phyloP scores from a whole-genome alignment of 148 eudicot genomes.

The Salicornia ramosissima region DNA sequence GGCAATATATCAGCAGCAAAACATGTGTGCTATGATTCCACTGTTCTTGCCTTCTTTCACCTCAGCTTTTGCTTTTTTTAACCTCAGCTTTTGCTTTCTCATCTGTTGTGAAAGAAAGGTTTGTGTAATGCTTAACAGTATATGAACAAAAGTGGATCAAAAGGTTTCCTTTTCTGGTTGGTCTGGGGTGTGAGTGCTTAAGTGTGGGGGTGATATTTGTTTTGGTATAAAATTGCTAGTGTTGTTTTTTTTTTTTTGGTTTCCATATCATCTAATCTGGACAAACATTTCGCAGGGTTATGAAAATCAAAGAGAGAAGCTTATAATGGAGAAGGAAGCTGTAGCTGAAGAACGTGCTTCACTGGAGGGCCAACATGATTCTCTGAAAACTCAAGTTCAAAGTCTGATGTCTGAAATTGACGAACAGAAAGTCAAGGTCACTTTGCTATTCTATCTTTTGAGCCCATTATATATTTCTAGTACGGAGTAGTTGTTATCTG shows the following conservation, averaged over 20 bases:
- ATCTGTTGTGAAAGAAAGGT: background rate
- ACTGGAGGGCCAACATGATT: constrained; percentile 57
- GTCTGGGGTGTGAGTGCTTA: background rate
- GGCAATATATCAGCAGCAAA: background rate
- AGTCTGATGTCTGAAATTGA: constrained; percentile 55
- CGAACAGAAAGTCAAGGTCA: constrained; percentile 59
- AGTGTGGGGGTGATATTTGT: background rate
- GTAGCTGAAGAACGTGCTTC: constrained; percentile 59
- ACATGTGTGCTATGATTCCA: background rate
- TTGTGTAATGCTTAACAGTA: background rate
- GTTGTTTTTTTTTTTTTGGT: background rate
- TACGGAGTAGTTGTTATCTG: background rate
- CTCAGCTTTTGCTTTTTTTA: background rate
- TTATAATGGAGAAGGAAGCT: constrained; percentile 91
- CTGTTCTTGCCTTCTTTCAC: background rate
- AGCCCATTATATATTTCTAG: background rate
- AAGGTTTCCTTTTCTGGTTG: too few species aligned
- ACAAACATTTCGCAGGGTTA: constrained; percentile 49
- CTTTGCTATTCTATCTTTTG: background rate
- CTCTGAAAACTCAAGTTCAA: constrained; percentile 54
- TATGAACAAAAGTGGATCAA: background rate
- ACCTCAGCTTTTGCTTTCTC: background rate
- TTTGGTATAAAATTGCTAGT: too few species aligned
- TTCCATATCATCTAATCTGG: background rate
- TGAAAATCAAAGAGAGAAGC: constrained; percentile 82